Conservation (phyloP, 176 grass and related monocot species). For the Cenchrus americanus region DNA sequence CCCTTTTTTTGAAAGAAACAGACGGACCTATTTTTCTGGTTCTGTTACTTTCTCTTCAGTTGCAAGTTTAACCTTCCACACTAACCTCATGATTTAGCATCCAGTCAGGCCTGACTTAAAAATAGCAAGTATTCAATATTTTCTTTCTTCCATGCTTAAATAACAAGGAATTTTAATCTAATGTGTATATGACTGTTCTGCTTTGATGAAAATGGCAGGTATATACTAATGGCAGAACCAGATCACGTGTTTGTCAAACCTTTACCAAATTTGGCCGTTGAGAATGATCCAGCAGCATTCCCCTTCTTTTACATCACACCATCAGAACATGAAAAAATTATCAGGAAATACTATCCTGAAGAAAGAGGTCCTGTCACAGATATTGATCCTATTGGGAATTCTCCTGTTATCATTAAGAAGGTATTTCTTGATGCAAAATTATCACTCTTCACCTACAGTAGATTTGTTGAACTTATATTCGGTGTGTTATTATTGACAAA, state of each 20-base stretch:
- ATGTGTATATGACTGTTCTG: constrained; percentile 4
- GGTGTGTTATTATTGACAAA: not conserved
- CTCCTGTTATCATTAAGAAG: constrained; percentile 98
- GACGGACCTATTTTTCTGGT: not conserved
- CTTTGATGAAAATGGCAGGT: constrained; percentile 57
- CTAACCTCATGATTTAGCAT: not conserved
- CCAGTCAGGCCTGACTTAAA: constrained; percentile 22
- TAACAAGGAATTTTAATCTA: not conserved
- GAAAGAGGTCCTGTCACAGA: constrained; percentile 75
- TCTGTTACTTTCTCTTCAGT: not conserved
- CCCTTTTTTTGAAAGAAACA: too few species aligned
- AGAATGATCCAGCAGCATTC: constrained; percentile 74
- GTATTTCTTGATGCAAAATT: constrained; percentile 45
- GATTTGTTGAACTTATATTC: constrained; percentile 14
- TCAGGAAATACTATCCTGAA: constrained; percentile 92
- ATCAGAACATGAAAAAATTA: constrained; percentile 66
- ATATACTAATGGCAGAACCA: constrained; percentile 98
- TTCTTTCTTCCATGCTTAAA: not conserved
- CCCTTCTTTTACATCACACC: constrained; percentile 95
- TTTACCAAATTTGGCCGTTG: constrained; percentile 79
- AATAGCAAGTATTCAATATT: not conserved
- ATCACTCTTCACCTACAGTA: not conserved
- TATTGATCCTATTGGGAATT: constrained; percentile 95
- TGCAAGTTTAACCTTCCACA: not conserved
- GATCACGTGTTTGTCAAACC: constrained; percentile 94